Evolutionary conservation across 2,329 filamentous ascomycete genomes (phyloP), one percentile per base, ranked within the genome.

Genomic region (Aureobasidium sp.): DNA sequence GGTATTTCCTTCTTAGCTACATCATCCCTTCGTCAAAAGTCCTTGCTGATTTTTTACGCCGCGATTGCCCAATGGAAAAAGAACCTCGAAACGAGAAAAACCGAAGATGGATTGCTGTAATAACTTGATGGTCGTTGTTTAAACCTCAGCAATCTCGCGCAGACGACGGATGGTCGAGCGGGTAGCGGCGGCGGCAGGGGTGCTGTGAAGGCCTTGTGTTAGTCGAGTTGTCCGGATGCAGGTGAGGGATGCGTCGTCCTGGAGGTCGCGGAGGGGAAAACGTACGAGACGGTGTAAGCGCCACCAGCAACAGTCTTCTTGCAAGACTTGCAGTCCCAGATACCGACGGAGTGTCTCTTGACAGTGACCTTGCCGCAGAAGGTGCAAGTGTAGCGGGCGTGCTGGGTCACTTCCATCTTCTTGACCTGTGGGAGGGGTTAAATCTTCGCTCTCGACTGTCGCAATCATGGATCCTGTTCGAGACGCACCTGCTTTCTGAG

Each of bases 351-450:
- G 76, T 91, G 83, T 76, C 93, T 88, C 84, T 74, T 75, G 66
- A 75, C 73, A 36, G 88, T 89, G 78, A 86, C 88, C 88, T 97
- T 97, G 77, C 93, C 93, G 86, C 91, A 96, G 89, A 97, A 99
- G 70, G 92, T 93, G 87, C 93, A 97, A 77, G 87, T 87, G 79
- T 97, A 97, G 79, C 89, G 89, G 83, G 91, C 91, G 85, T 99
- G 94, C 82, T 97, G 94, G 75, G 90, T 90, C 79, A 97, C 90
- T 88, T 97, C 94, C 89, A 97, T 96, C 90, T 97, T 97, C 91
- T 97, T 97, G 77, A 94, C 88, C 59, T 61, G 59, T 61, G 53
- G 34, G 53, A 57, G 53, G 39, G 53, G 53, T 57, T 57, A 57
- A 57, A 57, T 21, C 16, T 25, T 36, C 21, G 53, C 39, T 45